phyloP scores from a whole-genome alignment of 208 protist species.

The Leptomonas seymouri region DNA sequence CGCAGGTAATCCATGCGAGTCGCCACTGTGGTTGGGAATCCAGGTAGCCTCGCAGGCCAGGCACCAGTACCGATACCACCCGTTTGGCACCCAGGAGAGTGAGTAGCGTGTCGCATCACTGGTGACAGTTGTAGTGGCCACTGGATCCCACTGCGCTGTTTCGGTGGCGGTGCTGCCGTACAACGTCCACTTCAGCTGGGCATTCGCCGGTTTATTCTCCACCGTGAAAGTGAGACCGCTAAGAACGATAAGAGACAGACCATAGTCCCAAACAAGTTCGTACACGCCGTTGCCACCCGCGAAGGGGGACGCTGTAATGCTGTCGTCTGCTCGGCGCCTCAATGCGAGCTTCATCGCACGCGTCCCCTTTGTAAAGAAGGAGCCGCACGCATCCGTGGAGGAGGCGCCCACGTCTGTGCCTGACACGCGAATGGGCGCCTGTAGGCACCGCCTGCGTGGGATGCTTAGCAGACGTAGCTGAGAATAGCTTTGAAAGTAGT shows the following conservation, averaged over 20 bases:
- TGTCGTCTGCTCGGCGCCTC: neutral
- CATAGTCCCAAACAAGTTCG: constrained; percentile 38
- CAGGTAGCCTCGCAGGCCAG: neutral
- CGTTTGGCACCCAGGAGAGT: constrained; percentile 29
- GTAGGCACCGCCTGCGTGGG: constrained; percentile 2
- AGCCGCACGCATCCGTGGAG: neutral
- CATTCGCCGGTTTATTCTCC: neutral
- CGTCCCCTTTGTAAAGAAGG: constrained; percentile 13
- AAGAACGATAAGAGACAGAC: constrained; percentile 12
- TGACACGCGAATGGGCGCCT: constrained; percentile 19
- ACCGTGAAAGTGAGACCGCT: constrained; percentile 23
- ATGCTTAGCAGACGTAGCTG: constrained; percentile 29
- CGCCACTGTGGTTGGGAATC: neutral
- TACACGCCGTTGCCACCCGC: constrained; percentile 2
- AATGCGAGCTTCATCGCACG: constrained; percentile 3
- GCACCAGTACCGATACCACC: constrained; percentile 32
- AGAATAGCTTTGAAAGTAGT: constrained; percentile 16
- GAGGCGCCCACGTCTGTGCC: neutral
- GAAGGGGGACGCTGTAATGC: neutral
- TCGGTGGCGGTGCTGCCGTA: constrained; percentile 5
- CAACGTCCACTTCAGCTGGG: constrained; percentile 22
- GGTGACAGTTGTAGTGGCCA: constrained; percentile 1
- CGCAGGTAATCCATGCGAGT: neutral
- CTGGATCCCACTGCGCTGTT: neutral
- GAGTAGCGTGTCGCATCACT: neutral